Percentiles rank a stretch among this genome's conserved stretches.
Evolutionary conservation across 352 stramenopile genomes (phyloP).

Genomic region (Globisporangium nodosum): DNA sequence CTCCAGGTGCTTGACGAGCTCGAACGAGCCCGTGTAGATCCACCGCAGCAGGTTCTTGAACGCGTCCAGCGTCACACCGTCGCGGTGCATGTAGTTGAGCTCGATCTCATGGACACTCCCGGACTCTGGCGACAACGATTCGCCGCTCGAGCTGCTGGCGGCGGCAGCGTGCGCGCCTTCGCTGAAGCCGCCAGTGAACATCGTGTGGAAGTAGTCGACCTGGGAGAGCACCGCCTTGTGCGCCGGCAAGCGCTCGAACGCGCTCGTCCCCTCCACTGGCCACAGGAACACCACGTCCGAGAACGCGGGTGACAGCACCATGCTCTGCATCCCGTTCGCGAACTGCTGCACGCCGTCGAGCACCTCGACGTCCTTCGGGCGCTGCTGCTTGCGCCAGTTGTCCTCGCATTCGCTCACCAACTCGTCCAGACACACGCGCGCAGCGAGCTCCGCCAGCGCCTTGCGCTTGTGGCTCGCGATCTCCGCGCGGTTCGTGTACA

Average conservation of each 20-base stretch:
- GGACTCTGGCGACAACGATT: too few species aligned
- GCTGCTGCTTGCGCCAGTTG: slow-evolving; percentile 35
- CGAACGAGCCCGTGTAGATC: slow-evolving; percentile 70
- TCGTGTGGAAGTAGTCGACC: slow-evolving; percentile 77
- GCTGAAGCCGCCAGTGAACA: slow-evolving; percentile 79
- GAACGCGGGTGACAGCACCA: slow-evolving; percentile 35
- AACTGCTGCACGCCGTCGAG: slow-evolving; percentile 32
- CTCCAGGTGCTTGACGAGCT: slow-evolving; percentile 32
- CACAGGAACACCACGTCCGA: slow-evolving; percentile 79
- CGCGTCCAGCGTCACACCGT: slow-evolving; percentile 57
- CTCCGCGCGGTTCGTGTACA: slow-evolving; percentile 69
- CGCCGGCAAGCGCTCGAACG: slow-evolving; percentile 38
- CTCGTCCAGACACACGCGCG: slow-evolving; percentile 44
- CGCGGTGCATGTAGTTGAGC: slow-evolving; percentile 66
- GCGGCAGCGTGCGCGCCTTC: slow-evolving; percentile 29
- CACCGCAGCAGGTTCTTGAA: slow-evolving; percentile 60
- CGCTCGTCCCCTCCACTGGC: slow-evolving; percentile 17
- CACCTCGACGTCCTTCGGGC: not conserved
- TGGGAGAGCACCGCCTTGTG: slow-evolving; percentile 72
- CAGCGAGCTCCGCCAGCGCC: slow-evolving; percentile 43
- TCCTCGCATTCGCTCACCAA: slow-evolving; percentile 45
- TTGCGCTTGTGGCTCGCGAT: slow-evolving; percentile 60
- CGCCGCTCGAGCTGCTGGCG: not conserved
- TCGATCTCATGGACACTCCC: slow-evolving; percentile 40
- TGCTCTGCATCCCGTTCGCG: slow-evolving; percentile 44